Base-by-base conservation (phyloP, 2,329 filamentous ascomycete species). In the Zopfia rhizophila region DNA sequence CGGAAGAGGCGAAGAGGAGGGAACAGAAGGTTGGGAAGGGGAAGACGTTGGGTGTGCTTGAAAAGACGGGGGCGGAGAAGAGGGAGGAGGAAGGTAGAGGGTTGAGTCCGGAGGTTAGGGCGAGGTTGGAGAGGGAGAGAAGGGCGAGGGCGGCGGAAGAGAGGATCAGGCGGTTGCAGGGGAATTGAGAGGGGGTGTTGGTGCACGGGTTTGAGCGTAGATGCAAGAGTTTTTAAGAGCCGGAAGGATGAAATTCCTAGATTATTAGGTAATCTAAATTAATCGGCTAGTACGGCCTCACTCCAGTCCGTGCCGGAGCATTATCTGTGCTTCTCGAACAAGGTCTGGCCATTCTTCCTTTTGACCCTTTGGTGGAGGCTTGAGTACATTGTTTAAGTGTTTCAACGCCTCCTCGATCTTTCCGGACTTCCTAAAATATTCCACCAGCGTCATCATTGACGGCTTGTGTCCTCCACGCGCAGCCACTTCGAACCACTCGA, bases 81-180 rank as follows among this genome's bases (percentile, higher is more conserved):
- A 82, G 91, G 53, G 89, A 93, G 65, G 91, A 95, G 65, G 91
- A 97, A 70, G 82, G 82, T 36, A 84, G 90, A 53, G 92, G 93
- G 0, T 78, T 97, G 75, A 95, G 90, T 29, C 86, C 90, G 0
- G 93, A 97, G 74, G 92, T 94, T 83, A 84, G 86, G 68, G 83
- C 86, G 82, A 85, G 83, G 67, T 72, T 97, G 41, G 94, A 97
- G 70, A 80, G 94, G 58, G 94, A 99, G 74, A 80, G 91, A 60
- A 87, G 93, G 64, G 94, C 94, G 3, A 84, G 93, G 61, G 94
- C 94, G 7, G 93, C 92, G 0, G 94, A 97, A 73, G 92, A 93
- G 75, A 84, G 93, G 65, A 80, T 97, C 48, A 85, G 82, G 73
- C 80, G 81, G 62, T 58, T 70, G 53, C 58, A 66, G 37, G 63